phyloP scores from a whole-genome alignment of 768 basidiomycete species.

The Pulveroboletus sp. region DNA sequence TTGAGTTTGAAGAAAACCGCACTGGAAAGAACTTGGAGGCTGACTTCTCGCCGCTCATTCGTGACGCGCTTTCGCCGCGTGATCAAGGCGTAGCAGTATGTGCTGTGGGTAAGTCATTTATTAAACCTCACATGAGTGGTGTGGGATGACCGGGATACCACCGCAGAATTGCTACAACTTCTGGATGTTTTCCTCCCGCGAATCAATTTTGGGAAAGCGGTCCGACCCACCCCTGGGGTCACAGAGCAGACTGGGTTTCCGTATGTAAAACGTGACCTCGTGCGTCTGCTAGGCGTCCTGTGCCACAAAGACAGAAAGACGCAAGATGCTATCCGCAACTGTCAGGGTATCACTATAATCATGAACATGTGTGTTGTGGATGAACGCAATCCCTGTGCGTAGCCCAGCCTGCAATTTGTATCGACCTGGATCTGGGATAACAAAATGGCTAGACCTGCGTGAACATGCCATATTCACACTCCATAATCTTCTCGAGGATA shows the following conservation, averaged over 20 bases:
- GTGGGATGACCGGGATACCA: slow-evolving; percentile 1
- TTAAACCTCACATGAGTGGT: not conserved
- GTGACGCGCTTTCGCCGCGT: slow-evolving; percentile 37
- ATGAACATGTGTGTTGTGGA: slow-evolving; percentile 89
- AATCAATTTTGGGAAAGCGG: slow-evolving; percentile 71
- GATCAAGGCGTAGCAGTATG: slow-evolving; percentile 47
- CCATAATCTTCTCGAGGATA: slow-evolving; percentile 70
- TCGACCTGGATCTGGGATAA: slow-evolving; percentile 5
- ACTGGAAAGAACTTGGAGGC: slow-evolving; percentile 6
- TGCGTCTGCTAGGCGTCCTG: slow-evolving; percentile 80
- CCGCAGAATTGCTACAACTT: slow-evolving; percentile 74
- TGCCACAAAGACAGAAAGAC: slow-evolving; percentile 57
- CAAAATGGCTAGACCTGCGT: slow-evolving; percentile 52
- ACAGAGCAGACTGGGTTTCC: slow-evolving; percentile 58
- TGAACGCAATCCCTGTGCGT: slow-evolving; percentile 89
- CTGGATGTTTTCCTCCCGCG: slow-evolving; percentile 81
- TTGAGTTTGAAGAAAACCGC: slow-evolving; percentile 38
- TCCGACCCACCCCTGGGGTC: slow-evolving; percentile 29
- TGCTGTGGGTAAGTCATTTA: slow-evolving; percentile 48
- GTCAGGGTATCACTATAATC: slow-evolving; percentile 73
- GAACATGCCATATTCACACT: slow-evolving; percentile 90
- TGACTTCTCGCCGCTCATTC: slow-evolving; percentile 38
- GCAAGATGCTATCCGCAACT: slow-evolving; percentile 69
- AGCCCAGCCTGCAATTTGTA: not conserved
- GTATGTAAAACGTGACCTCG: slow-evolving; percentile 84